Conservation (phyloP, 495 filamentous ascomycete species). For the Aspergillus haitiensis region DNA sequence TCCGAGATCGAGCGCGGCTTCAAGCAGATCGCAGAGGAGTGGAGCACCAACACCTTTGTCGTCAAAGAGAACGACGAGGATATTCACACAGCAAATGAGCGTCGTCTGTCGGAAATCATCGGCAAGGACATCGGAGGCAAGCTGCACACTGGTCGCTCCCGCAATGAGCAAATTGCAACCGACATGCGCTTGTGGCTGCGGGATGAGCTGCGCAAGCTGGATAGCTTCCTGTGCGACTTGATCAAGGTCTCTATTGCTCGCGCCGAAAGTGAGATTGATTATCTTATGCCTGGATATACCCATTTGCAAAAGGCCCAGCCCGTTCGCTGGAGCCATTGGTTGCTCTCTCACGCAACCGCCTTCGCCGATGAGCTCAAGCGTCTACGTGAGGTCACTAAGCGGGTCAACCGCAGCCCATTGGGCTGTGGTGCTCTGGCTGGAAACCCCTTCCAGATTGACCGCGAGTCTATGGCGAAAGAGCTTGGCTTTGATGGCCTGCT, state of each 20-base stretch:
- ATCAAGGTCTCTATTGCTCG: conserved; percentile 69
- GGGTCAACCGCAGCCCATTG: conserved; percentile 77
- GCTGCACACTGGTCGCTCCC: conserved; percentile 86
- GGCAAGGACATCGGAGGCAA: conserved; percentile 86
- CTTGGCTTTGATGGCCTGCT: conserved; percentile 81
- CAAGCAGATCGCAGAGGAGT: conserved; percentile 70
- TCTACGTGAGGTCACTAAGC: conserved; percentile 68
- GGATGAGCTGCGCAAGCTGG: conserved; percentile 72
- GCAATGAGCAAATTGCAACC: conserved; percentile 92
- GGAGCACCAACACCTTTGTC: conserved; percentile 53
- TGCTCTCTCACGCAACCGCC: conserved; percentile 74
- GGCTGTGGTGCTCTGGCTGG: conserved; percentile 89
- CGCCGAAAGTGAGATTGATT: conserved; percentile 76
- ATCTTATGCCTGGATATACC: conserved; percentile 70
- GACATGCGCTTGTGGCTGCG: conserved; percentile 93
- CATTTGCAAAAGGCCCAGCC: conserved; percentile 92
- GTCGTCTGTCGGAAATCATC: conserved; percentile 84
- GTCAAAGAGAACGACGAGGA: conserved; percentile 55
- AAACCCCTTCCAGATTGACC: conserved; percentile 87
- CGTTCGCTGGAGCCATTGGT: conserved; percentile 84
- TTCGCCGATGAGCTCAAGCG: conserved; percentile 80
- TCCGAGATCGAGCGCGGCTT: conserved; percentile 73
- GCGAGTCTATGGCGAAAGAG: conserved; percentile 83
- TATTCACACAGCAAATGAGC: conserved; percentile 94
- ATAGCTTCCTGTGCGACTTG: conserved; percentile 65